These are phyloP conservation scores for Blakeslea trispora DNA, from an alignment of 371 early-diverging fungal genomes.

Conservation along the genomic window DNA sequence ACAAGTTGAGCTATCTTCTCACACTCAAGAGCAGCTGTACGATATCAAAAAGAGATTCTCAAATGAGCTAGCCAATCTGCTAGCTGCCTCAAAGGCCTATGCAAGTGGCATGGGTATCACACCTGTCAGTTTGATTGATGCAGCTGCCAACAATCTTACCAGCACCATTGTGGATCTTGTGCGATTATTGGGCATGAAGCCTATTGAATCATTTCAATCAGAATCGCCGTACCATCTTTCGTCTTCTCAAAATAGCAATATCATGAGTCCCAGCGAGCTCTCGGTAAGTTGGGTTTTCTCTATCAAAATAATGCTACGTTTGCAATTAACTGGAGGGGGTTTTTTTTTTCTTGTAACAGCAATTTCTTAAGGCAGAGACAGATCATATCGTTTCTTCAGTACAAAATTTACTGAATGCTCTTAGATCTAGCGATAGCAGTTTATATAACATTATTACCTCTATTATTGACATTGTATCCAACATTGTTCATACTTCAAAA, in stretches of 20 bases:
- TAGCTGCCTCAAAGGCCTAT: slow-evolving; percentile 78
- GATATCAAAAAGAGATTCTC: slow-evolving; percentile 64
- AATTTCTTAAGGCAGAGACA: slow-evolving; percentile 83
- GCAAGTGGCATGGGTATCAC: slow-evolving; percentile 73
- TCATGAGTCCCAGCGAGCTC: slow-evolving; percentile 27
- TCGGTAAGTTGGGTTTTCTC: slow-evolving; percentile 34
- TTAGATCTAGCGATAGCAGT: slow-evolving; percentile 51
- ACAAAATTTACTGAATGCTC: slow-evolving; percentile 73
- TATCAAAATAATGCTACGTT: too few relatives aligned
- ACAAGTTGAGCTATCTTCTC: slow-evolving; percentile 23
- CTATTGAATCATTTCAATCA: neutral
- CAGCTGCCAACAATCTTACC: slow-evolving; percentile 76
- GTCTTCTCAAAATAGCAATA: slow-evolving; percentile 3
- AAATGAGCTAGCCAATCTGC: slow-evolving; percentile 61
- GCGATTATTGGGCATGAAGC: slow-evolving; percentile 60
- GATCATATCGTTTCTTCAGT: slow-evolving; percentile 87
- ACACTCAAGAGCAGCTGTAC: slow-evolving; percentile 35
- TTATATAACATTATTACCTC: slow-evolving; percentile 57
- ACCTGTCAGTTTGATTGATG: slow-evolving; percentile 73
- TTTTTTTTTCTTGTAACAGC: slow-evolving; percentile 23
- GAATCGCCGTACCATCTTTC: neutral
- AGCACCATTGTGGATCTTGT: slow-evolving; percentile 77
- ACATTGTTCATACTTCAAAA: slow-evolving; percentile 47
- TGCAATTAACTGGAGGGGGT: neutral
- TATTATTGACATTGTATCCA: slow-evolving; percentile 61